Evolutionary conservation across 176 grass and related monocot genomes (phyloP).

Genomic region (Rhynchospora breviuscula): DNA sequence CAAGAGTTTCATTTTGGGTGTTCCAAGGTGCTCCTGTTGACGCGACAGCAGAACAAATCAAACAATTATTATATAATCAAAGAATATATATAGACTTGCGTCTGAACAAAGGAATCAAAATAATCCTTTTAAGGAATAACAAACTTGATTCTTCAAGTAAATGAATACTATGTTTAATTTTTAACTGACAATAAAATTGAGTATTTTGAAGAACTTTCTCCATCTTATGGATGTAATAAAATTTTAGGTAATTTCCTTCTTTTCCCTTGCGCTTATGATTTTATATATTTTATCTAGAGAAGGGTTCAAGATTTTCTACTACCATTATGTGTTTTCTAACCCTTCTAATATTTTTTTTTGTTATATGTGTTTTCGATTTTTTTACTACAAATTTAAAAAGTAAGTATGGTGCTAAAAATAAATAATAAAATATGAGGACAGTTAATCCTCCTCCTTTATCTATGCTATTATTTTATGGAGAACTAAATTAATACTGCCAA

Average conservation of each 20-base stretch:
- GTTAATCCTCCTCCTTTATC: neutral
- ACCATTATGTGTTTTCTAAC: no score
- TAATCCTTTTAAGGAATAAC: neutral
- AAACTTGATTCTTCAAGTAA: neutral
- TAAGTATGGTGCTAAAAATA: no score
- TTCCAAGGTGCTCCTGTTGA: neutral
- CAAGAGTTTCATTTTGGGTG: neutral
- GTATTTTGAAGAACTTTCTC: neutral
- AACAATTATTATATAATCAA: neutral
- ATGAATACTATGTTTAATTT: neutral
- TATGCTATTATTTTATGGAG: neutral
- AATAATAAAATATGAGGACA: no score
- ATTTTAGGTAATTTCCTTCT: no score
- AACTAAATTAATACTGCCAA: neutral
- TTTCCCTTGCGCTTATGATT: neutral
- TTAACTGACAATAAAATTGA: neutral
- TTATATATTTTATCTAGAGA: neutral
- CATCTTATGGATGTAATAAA: neutral
- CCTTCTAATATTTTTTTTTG: no score
- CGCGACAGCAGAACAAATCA: neutral
- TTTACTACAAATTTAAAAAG: no score
- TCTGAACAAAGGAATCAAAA: neutral
- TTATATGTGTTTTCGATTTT: no score
- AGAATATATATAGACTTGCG: neutral
- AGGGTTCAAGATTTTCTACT: no score